Evolutionary conservation across 495 filamentous ascomycete genomes (phyloP), one percentile per base, ranked within the genome.

Genomic region (Pseudevernia furfuracea): DNA sequence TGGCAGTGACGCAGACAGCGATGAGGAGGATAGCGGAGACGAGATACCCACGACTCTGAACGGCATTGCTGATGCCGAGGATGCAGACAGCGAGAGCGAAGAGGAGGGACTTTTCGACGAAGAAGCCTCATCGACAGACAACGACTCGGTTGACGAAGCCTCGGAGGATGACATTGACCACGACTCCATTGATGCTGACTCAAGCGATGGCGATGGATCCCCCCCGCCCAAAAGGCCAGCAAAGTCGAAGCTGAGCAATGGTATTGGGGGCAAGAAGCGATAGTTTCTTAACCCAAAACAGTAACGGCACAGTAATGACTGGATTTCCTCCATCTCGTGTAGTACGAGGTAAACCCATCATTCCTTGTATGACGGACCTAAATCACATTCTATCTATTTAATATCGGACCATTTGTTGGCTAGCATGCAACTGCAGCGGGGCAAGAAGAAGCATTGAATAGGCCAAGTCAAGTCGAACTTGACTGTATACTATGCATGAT

Each of bases 401-500:
- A 4, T 3, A 36, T 11, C 38, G 10, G 38, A n/a, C 41, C 38
- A 43, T 38, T 56, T 34, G 38, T 44, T 39, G 6, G 12, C 39
- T n/a, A 53, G 63, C 48, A 56, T 55, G 30, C 30, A 36, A 11
- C 48, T 10, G 32, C n/a, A 34, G 38, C 39, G 17, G 60, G 63
- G 41, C 65, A 69, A 71, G 69, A 69, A 71, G 63, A 69, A 68
- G 65, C 70, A 69, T 70, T 43, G 53, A 57, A 65, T 48, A 55
- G 28, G 63, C 41, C 46, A 36, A 61, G 55, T 58, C 57, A 37
- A 44, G 37, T 43, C 19, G 1, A 60, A 44, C 37, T 62, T 12
- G 43, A 58, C 58, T 67, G 70, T 71, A 71, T 64, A 46, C 60
- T 66, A 64, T 69, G 70, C 70, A 71, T 68, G 70, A 71, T 71